phyloP scores from a whole-genome alignment of 2,329 filamentous ascomycete species.

The Colletotrichum siamense region DNA sequence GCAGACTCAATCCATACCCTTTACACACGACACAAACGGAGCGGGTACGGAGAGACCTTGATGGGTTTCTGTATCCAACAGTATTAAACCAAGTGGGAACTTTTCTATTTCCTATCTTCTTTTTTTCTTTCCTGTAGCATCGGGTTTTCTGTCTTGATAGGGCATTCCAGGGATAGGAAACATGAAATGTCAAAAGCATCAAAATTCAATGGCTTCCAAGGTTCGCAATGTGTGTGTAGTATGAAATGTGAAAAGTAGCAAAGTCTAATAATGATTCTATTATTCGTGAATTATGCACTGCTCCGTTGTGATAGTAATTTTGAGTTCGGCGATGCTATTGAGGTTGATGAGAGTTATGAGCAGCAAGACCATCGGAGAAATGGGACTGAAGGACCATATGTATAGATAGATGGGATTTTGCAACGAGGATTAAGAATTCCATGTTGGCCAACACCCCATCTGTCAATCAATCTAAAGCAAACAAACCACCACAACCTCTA shows the following conservation, averaged over 20 bases:
- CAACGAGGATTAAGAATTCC: neutral
- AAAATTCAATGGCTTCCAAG: conserved; percentile 8
- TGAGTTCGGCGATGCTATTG: neutral
- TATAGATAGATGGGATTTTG: neutral
- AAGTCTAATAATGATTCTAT: neutral
- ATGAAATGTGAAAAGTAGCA: conserved; percentile 30
- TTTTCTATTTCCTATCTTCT: conserved; percentile 24
- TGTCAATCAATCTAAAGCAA: neutral
- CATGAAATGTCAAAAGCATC: conserved; percentile 33
- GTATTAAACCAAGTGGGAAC: conserved; percentile 21
- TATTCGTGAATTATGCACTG: neutral
- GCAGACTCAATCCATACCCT: conserved; percentile 19
- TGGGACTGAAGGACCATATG: neutral
- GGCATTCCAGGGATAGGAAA: conserved; percentile 36
- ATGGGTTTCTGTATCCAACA: conserved; percentile 12
- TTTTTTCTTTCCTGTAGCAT: conserved; percentile 30
- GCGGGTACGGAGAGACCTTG: conserved; percentile 12
- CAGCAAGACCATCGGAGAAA: neutral
- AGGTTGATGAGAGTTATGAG: neutral
- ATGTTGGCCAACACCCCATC: neutral
- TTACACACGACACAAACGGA: conserved; percentile 18
- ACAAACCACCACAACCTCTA: neutral
- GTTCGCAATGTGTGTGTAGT: neutral
- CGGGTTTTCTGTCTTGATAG: conserved; percentile 26
- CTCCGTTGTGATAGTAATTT: neutral